Conservation (phyloP, 441 rosid genomes). For the Flueggea neowawraea region DNA sequence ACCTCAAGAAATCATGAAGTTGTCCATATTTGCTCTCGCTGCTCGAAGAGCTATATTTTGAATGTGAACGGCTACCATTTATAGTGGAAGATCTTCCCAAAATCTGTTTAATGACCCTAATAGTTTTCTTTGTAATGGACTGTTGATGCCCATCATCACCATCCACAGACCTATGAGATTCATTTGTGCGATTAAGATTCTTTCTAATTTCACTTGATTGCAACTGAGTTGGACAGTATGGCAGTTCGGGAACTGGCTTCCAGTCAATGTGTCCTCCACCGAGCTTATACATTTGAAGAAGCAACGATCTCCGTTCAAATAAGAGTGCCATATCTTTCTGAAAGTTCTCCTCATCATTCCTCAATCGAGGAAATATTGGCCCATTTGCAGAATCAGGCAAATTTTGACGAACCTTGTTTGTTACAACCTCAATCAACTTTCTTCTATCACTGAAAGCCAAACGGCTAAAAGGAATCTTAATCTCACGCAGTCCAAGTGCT, state of each 20-base stretch:
- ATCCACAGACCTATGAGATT: slow-evolving; percentile 16
- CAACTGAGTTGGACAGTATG: slow-evolving; percentile 40
- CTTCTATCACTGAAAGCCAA: slow-evolving; percentile 66
- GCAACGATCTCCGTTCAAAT: slow-evolving; percentile 56
- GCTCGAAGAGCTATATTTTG: slow-evolving; percentile 47
- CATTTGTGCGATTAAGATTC: slow-evolving; percentile 33
- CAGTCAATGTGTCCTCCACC: slow-evolving; percentile 38
- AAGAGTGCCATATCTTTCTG: slow-evolving; percentile 34
- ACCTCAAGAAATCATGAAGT: slow-evolving; percentile 54
- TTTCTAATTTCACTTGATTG: slow-evolving; percentile 43
- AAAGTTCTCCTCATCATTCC: slow-evolving; percentile 44
- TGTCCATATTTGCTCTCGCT: slow-evolving; percentile 50
- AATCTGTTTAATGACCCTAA: slow-evolving; percentile 55
- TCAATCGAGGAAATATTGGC: slow-evolving; percentile 45
- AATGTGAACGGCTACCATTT: slow-evolving; percentile 25
- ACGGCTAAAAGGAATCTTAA: slow-evolving; percentile 47
- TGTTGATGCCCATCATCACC: slow-evolving; percentile 34
- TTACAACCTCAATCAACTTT: slow-evolving; percentile 61
- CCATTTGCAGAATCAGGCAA: slow-evolving; percentile 37
- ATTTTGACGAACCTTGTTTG: slow-evolving; percentile 39
- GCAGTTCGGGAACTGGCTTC: slow-evolving; percentile 31
- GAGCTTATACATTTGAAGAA: slow-evolving; percentile 41
- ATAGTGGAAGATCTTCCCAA: slow-evolving; percentile 48
- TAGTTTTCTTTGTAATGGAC: slow-evolving; percentile 35
- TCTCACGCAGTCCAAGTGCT: slow-evolving; percentile 27